Evolutionary conservation across 805 yeast genomes (phyloP), one percentile per base, ranked within the genome.

Genomic region (Cyberlindnera veronae): DNA sequence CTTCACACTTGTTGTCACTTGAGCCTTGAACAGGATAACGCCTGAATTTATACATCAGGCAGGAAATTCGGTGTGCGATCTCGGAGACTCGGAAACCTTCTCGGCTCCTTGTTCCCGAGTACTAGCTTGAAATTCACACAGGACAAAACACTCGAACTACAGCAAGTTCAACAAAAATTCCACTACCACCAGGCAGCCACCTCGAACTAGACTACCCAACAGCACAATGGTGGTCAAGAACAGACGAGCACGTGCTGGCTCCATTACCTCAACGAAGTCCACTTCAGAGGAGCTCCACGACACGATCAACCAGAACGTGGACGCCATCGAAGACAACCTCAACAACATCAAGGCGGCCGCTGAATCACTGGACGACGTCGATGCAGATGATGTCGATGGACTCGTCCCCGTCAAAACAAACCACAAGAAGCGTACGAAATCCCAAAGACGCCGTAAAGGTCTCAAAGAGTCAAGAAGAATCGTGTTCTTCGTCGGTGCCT

Each of bases 401-500:
- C 13, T 14, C 19, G 9, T 11, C 15, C 32, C 19, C 15, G 22
- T 16, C 4, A 18, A 19, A 14, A 15, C 32, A 13, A 28, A 27
- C 20, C 15, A 26, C 31, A 32, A 26, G 29, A 38, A 30, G 29
- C n/a, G n/a, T n/a, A n/a, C n/a, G n/a, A n/a, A n/a, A n/a, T n/a
- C n/a, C n/a, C n/a, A n/a, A n/a, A n/a, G n/a, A n/a, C n/a, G n/a
- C n/a, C n/a, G n/a, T n/a, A 29, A 31, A 32, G 36, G 38, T 16
- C 3, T 36, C 7, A 29, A 21, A 14, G 47, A 44, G 16, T 71
- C 86, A 3, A 72, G 81, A 50, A 62, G 86, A 38, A 68, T 78
- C 16, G 68, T 79, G 8, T 84, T 86, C 50, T 49, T 82, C 0
- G 57, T 85, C 29, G 96, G 96, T 32, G 78, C 95, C 0, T 33